Evolutionary conservation across 768 basidiomycete species (phyloP).

Genomic region (Pisolithus orientalis): DNA sequence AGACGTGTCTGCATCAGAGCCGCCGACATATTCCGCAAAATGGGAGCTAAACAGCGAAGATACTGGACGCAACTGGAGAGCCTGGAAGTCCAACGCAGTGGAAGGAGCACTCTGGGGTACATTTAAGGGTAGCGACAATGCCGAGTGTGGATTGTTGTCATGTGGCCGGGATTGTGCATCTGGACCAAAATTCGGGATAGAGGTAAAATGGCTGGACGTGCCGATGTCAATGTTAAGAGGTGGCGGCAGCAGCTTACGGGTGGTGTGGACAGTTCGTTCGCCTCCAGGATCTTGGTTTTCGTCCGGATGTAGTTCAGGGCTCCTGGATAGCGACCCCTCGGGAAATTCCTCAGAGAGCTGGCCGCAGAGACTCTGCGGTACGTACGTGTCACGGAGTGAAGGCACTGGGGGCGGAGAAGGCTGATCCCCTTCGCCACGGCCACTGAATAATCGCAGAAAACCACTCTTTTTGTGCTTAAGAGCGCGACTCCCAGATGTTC

Average conservation of each 20-base stretch:
- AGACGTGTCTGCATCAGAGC: constrained; percentile 22
- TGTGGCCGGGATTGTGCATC: constrained; percentile 11
- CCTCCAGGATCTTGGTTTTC: not conserved
- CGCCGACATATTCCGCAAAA: constrained; percentile 43
- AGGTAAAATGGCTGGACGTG: constrained; percentile 8
- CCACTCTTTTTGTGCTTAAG: constrained; percentile 78
- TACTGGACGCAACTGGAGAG: constrained; percentile 65
- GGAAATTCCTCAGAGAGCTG: constrained; percentile 26
- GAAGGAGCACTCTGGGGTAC: constrained; percentile 62
- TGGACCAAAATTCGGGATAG: constrained; percentile 10
- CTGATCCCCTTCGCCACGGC: constrained; percentile 34
- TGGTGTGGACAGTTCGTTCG: constrained; percentile 18
- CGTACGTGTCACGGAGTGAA: constrained; percentile 34
- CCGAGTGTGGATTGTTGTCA: constrained; percentile 6
- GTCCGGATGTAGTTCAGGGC: constrained; percentile 36
- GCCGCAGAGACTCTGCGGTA: constrained; percentile 17
- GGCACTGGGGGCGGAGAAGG: constrained; percentile 53
- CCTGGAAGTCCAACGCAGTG: constrained; percentile 53
- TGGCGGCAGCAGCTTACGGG: constrained; percentile 25
- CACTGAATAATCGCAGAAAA: constrained; percentile 73
- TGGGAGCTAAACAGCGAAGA: constrained; percentile 72
- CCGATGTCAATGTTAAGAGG: constrained; percentile 25
- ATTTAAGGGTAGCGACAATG: constrained; percentile 8
- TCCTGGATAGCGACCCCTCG: constrained; percentile 23
- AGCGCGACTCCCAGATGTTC: constrained; percentile 31